Evolutionary conservation across 2,329 filamentous ascomycete genomes (phyloP), one percentile per base, ranked within the genome.

Genomic region (Penicillium sp.): DNA sequence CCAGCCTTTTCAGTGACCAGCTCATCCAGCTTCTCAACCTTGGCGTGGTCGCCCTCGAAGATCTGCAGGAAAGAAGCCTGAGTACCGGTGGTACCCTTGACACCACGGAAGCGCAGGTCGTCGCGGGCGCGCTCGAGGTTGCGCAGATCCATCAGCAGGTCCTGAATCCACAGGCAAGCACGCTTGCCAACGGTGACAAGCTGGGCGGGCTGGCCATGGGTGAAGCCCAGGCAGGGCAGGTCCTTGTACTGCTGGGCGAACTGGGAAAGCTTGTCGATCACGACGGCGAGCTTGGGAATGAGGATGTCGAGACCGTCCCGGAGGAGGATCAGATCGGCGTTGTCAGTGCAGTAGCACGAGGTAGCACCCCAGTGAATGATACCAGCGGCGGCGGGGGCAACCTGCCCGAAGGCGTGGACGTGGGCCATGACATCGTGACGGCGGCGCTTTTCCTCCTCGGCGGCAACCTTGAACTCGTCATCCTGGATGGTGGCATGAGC

Each of bases 281-380:
- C 89, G 68, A 87, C 91, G 55, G 92, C 91, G 6, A 96, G 78
- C 78, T 93, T 96, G 38, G 87, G 87, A 8, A 90, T 80, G 4
- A 96, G 75, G n/a, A 96, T 79, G 68, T 94, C 86, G 59, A 96
- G 80, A 6, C 86, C 92, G 62, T 92, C 86, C 26, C 87, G 81
- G 70, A 93, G 84, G 70, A 96, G 86, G 65, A 96, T 92, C 38
- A 94, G 79, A 69, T 94, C 91, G 2, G 88, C 84, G 65, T 93
- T 92, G 71, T 93, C 91, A 58, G 89, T 93, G 58, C 70, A 76
- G 71, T 79, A 80, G 74, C 78, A 79, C 6, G 79, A 84, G 28
- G 84, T 89, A 57, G 87, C 87, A 66, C 89, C 89, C 75, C 84
- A 87, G 75, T 97, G 93, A 62, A 97, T 94, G 68, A 95, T 90